Conservation (phyloP, 2,329 filamentous ascomycete species). For the Aaosphaeria pasadenensis region DNA sequence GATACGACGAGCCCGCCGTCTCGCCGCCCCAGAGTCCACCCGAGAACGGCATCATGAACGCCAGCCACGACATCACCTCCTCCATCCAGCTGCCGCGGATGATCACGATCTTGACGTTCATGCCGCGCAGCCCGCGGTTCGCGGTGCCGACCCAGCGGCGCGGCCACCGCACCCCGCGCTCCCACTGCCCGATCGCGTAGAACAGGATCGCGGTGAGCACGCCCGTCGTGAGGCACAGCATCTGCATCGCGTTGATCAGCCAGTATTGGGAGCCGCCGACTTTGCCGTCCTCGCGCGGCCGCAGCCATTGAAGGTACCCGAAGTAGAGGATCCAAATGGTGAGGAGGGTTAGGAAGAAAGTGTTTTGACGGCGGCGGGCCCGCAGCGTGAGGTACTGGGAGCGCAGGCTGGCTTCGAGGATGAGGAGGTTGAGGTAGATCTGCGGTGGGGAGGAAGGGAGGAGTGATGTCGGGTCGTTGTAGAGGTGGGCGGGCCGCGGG, state of each 20-base stretch:
- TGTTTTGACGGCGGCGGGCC: constrained; percentile 84
- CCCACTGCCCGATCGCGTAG: constrained; percentile 96
- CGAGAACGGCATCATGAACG: constrained; percentile 74
- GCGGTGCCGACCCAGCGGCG: constrained; percentile 84
- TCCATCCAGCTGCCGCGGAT: constrained; percentile 79
- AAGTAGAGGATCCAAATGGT: constrained; percentile 80
- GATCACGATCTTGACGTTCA: constrained; percentile 96
- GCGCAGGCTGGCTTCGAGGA: constrained; percentile 90
- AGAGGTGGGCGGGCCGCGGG: constrained; percentile 38
- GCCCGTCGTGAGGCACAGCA: constrained; percentile 87
- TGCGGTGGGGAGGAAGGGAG: constrained; percentile 89
- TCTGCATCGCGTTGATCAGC: constrained; percentile 87
- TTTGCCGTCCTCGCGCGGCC: constrained; percentile 90
- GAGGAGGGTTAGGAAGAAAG: constrained; percentile 82
- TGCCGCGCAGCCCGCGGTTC: constrained; percentile 83
- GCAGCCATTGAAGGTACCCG: constrained; percentile 85
- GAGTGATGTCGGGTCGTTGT: constrained; percentile 69
- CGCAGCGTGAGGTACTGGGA: constrained; percentile 90
- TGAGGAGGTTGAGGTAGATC: constrained; percentile 96
- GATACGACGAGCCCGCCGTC: constrained; percentile 67
- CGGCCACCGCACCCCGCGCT: constrained; percentile 91
- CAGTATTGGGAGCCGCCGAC: constrained; percentile 94
- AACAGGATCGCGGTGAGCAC: constrained; percentile 82
- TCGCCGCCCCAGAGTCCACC: constrained; percentile 34
- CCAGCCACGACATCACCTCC: constrained; percentile 69